Evolutionary conservation across 352 stramenopile species (phyloP).

Genomic region (Globisporangium radiosum): DNA sequence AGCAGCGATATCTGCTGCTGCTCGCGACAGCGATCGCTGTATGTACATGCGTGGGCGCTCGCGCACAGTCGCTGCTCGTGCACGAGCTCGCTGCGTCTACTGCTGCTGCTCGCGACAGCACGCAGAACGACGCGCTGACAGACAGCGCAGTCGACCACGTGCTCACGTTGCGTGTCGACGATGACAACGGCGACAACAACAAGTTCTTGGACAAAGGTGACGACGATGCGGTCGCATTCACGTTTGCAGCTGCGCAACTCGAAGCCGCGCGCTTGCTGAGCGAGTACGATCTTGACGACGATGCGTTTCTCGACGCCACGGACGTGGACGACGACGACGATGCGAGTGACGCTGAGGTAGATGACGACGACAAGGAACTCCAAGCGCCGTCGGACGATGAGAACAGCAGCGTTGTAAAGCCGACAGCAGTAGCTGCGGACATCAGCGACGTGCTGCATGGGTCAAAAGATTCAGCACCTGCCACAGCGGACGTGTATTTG

Average conservation of each 20-base stretch:
- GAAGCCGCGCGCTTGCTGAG: slow-evolving; percentile 11
- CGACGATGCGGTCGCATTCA: not conserved
- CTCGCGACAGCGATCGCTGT: not conserved
- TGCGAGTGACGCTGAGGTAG: not conserved
- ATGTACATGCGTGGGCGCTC: not conserved
- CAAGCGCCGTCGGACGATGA: not conserved
- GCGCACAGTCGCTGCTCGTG: not conserved
- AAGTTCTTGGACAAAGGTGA: not conserved
- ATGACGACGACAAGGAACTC: not conserved
- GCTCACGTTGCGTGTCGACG: not conserved
- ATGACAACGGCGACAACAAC: not conserved
- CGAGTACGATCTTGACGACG: not conserved
- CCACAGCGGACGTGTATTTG: too few species aligned
- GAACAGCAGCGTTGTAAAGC: not conserved
- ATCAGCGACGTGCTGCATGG: not conserved
- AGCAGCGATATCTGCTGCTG: not conserved
- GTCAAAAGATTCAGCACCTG: too few species aligned
- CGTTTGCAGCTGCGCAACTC: slow-evolving; percentile 9
- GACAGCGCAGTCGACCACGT: not conserved
- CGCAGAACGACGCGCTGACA: not conserved
- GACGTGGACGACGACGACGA: not conserved
- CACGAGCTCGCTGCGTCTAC: not conserved
- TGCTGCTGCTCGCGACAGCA: not conserved
- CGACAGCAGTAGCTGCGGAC: not conserved
- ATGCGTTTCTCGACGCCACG: not conserved